Conservation (phyloP, 371 early-diverging fungal species). For the Lichtheimia hyalospora region DNA sequence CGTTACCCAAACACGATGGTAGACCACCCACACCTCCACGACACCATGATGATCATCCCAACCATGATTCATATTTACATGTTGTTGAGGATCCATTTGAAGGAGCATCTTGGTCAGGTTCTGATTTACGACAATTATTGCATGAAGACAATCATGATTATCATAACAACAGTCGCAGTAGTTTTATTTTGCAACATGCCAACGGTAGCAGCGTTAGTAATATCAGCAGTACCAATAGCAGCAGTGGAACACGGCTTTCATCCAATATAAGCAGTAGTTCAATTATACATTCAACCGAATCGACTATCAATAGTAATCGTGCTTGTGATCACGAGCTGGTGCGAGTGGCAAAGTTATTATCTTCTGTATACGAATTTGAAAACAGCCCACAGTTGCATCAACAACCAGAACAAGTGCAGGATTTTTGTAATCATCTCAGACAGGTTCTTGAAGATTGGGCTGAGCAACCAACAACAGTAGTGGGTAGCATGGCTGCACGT, state of each 20-base stretch:
- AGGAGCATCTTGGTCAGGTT: too few species aligned
- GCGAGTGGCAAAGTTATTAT: neutral
- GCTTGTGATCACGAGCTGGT: neutral
- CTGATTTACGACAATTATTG: too few species aligned
- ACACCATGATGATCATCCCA: too few species aligned
- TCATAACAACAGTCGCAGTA: neutral
- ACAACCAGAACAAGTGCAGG: neutral
- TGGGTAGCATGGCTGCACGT: neutral
- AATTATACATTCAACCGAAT: neutral
- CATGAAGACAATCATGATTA: too few species aligned
- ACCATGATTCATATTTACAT: too few species aligned
- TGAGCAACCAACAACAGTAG: neutral
- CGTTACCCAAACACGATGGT: too few species aligned
- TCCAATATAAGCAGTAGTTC: neutral
- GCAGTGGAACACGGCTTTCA: neutral
- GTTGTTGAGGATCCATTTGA: too few species aligned
- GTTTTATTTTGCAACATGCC: neutral
- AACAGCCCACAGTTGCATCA: neutral
- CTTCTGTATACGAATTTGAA: neutral
- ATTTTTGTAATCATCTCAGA: neutral
- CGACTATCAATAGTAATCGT: neutral
- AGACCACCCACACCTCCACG: too few species aligned
- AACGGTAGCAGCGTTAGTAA: neutral
- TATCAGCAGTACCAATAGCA: neutral
- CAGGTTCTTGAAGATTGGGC: neutral